Base-by-base conservation (phyloP, 345 rosid genomes). In the Cardiospermum halicacabum region DNA sequence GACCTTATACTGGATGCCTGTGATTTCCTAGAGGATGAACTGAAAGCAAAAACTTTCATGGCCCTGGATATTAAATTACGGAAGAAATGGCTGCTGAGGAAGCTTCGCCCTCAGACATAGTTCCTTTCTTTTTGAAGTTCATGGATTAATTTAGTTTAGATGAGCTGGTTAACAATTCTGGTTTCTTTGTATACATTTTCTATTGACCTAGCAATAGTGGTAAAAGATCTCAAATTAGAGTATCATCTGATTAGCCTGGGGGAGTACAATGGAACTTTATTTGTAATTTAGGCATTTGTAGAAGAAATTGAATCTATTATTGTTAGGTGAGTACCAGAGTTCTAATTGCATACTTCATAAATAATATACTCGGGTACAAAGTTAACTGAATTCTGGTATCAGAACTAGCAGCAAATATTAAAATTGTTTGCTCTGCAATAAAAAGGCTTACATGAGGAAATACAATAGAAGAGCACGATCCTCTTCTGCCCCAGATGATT, bases 1-100 rank as follows among this genome's bases (percentile, higher is more conserved):
- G 98, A 92, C 45, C 88, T 89, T 53, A 76, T 89, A 76, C 57
- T 92, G 57, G 98, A 92, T 70, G 98, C 98, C 11, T 91, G 96
- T 61, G 96, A 91, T 76, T 77, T 89, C 40, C 77, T 87, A 9
- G 96, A 92, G 78, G 95, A 92, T 69, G 96, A 89, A 70, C 60
- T 74, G 56, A 89, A 80, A 73, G 94, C 92, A 1, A 89, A 81
- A 79, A 87, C 91, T 30, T 92, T 92, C 58, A 71, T 91, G 82
- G 92, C 94, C 25, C 67, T 89, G 69, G 89, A 87, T 80, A 75
- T 75, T 49, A 91, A 84, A 76, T 71, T 91, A 42, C 74, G 89
- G 28, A 89, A 82, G 74, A 89, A 87, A 62, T 89, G 97, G 97
- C 49, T 91, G 74, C 58, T 84, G 68, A 81, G 94, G 78, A 91